These are phyloP conservation scores for Phytomonas francai DNA, from an alignment of 208 protist species.

Conservation along the genomic window DNA sequence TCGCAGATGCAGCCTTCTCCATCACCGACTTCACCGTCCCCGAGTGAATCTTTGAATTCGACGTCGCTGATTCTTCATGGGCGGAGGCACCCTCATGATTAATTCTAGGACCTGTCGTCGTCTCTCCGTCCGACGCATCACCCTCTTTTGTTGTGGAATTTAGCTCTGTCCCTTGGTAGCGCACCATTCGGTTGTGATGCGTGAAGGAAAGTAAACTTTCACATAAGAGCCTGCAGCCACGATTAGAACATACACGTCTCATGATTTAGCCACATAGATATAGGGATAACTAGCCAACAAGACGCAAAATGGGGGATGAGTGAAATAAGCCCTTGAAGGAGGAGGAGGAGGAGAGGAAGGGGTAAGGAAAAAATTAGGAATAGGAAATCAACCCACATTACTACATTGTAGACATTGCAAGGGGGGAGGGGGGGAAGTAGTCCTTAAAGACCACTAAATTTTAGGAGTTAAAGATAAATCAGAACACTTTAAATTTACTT, in stretches of 20 bases:
- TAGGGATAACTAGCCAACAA: neutral
- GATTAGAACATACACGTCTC: neutral
- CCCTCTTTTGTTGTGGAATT: neutral
- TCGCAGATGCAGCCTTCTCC: conserved; percentile 56
- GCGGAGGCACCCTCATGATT: conserved; percentile 2
- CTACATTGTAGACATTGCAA: neutral
- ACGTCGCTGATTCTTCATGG: conserved; percentile 2
- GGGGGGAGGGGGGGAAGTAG: too few relatives aligned
- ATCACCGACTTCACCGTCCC: conserved; percentile 22
- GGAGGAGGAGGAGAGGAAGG: too few relatives aligned
- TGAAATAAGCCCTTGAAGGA: neutral
- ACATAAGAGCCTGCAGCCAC: neutral
- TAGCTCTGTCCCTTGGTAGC: neutral
- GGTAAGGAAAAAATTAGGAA: neutral
- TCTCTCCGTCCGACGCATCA: neutral
- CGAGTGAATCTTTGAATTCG: neutral
- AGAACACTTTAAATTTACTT: neutral
- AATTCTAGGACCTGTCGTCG: neutral
- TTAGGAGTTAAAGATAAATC: neutral
- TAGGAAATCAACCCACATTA: neutral
- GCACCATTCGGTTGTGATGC: neutral
- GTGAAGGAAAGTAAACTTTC: neutral
- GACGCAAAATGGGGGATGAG: neutral
- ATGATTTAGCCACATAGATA: neutral
- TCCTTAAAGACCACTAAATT: neutral